These are phyloP conservation scores for Kandelia obovata DNA, from an alignment of 345 rosid genomes.

Conservation along the genomic window DNA sequence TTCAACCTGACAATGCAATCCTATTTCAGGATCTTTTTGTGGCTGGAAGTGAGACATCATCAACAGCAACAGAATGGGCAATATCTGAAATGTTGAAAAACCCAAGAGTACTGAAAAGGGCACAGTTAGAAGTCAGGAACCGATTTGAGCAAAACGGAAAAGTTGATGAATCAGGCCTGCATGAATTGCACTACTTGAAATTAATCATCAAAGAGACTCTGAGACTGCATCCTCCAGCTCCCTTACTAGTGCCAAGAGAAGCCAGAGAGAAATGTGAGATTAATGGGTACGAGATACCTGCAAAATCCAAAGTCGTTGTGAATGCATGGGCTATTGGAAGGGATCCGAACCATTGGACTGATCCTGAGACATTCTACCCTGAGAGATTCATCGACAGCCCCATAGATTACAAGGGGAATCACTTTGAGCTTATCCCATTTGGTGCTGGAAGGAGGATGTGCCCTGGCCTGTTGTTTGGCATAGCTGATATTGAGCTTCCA, in stretches of 20 bases:
- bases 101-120: not conserved
- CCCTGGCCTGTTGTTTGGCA: not conserved
- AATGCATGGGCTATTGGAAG: not conserved
- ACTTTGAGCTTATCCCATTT: not conserved
- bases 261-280: not conserved
- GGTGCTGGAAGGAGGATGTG: slow-evolving; percentile 3
- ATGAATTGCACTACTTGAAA: not conserved
- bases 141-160: not conserved
- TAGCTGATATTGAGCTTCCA: not conserved
- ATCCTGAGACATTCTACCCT: not conserved
- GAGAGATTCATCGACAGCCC: not conserved
- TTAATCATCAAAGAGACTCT: not conserved
- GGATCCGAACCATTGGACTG: not conserved
- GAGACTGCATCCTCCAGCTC: slow-evolving; percentile 1
- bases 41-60: not conserved
- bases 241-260: slow-evolving; percentile 2
- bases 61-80: not conserved
- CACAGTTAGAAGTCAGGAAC: not conserved
- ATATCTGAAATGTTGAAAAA: not conserved
- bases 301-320: not conserved
- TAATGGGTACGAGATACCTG: not conserved
- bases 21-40: not conserved
- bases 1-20: not conserved
- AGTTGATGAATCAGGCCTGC: slow-evolving; percentile 1
- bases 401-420: not conserved